Evolutionary conservation across 106 monocot genomes (phyloP), one percentile per base, ranked within the genome.

Genomic region (Platanthera zijinensis): DNA sequence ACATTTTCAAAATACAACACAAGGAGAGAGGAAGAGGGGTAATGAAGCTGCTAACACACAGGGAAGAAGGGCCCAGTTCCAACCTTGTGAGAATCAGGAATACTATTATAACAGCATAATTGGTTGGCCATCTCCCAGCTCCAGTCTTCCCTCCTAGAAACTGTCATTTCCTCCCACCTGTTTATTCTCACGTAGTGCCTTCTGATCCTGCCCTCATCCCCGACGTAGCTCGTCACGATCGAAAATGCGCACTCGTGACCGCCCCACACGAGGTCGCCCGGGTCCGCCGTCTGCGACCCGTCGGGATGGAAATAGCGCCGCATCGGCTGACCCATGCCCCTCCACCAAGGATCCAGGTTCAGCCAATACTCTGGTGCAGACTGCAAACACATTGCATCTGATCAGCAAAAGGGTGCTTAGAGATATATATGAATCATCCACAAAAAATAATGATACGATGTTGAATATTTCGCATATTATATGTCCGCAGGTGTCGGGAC

Each of bases 101-200:
- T 39, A 39, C 39, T 39, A 39, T 39, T 86, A 66, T 92, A 92
- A 61, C 64, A 79, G 72, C 75, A 85, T 4, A 92, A 10, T 45
- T 87, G 57, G 75, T 89, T 92, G 21, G 76, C 75, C 78, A 92
- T 56, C 85, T 87, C 83, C 92, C 92, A 92, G 66, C 90, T 86
- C 90, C 90, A 93, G 78, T 93, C 92, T 32, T 85, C 78, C 77
- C 71, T 85, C 77, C 92, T 90, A 9, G 86, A 80, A 15, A 90
- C 77, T 10, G 72, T 78, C 84, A 92, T 74, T 2, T 57, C 78
- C 5, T 85, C 83, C 92, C 92, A 87, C 76, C 89, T 52, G 77
- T 92, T 92, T 70, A 89, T 89, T 73, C 92, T 87, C 59, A 92
- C 92, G 59, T 92, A 92, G 68, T 92, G 87, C 4, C 80, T 50